These are phyloP conservation scores for Vitis hybrid DNA, from an alignment of 177 flowering plant species.

Conservation along the genomic window DNA sequence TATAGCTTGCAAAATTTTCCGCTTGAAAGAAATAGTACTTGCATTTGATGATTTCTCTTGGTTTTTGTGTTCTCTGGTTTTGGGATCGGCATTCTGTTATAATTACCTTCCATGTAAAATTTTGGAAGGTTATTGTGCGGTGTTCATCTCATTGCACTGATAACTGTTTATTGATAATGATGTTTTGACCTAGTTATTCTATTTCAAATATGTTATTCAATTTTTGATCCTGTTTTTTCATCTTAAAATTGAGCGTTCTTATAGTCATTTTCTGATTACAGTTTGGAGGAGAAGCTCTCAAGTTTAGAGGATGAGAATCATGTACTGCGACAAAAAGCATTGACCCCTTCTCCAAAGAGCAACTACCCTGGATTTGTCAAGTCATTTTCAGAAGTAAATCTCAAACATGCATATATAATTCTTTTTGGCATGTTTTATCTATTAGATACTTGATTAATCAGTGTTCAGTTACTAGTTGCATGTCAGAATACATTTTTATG, in stretches of 20 bases:
- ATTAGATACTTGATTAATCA: too few species aligned
- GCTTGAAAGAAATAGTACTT: not conserved
- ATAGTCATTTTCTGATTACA: constrained; percentile 21
- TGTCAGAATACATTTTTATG: not conserved
- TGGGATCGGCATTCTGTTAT: not conserved
- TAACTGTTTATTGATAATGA: too few species aligned
- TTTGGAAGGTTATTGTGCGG: not conserved
- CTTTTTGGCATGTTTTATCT: too few species aligned
- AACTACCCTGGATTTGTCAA: constrained; percentile 49
- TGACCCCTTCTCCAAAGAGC: constrained; percentile 56
- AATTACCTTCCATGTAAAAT: not conserved
- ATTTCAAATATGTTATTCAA: not conserved
- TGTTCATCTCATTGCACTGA: not conserved
- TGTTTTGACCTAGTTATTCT: not conserved
- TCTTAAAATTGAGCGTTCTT: not conserved
- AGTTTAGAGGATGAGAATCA: constrained; percentile 81
- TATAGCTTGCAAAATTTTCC: not conserved
- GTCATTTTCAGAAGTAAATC: constrained; percentile 58
- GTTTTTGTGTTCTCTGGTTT: not conserved
- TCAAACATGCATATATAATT: not conserved
- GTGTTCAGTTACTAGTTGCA: too few species aligned
- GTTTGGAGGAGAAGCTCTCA: constrained; percentile 82
- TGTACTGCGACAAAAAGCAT: constrained; percentile 74
- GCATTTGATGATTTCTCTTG: not conserved
- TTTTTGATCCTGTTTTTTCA: constrained; percentile 1